A percentile compares a stretch with the other conserved stretches of the same genome.
These are phyloP conservation scores for Canariomyces notabilis DNA, from an alignment of 2,329 filamentous ascomycete species.

Conservation along the genomic window DNA sequence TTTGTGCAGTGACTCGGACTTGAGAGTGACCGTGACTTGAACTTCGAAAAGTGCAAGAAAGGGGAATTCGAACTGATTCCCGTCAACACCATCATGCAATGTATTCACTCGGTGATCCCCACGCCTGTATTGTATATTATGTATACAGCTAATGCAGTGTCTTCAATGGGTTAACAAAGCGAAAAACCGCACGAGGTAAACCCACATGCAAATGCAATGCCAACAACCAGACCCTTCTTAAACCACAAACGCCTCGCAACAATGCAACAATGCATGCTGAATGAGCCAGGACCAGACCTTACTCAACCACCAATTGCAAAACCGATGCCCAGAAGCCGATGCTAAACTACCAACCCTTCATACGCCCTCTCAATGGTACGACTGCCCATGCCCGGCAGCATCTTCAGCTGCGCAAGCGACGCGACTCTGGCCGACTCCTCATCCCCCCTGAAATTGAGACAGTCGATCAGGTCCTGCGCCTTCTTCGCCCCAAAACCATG, in stretches of 20 bases:
- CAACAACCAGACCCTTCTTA: neutral
- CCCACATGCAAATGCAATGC: neutral
- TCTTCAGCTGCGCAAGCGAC: conserved; percentile 47
- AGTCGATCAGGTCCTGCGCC: conserved; percentile 56
- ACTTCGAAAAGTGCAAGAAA: too few relatives aligned
- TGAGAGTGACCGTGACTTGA: too few relatives aligned
- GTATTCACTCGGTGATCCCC: too few relatives aligned
- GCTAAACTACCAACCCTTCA: conserved; percentile 36
- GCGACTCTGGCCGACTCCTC: conserved; percentile 39
- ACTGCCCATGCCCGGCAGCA: conserved; percentile 53
- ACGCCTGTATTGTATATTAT: too few relatives aligned
- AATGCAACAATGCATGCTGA: conserved; percentile 11
- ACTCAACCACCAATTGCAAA: neutral
- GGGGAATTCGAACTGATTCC: too few relatives aligned
- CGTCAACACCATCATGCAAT: too few relatives aligned
- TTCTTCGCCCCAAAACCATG: conserved; percentile 70
- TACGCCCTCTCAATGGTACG: conserved; percentile 53
- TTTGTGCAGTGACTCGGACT: too few relatives aligned
- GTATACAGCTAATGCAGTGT: too few relatives aligned
- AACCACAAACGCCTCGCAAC: conserved; percentile 14
- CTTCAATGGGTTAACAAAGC: too few relatives aligned
- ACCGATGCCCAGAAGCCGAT: neutral
- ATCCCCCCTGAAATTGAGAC: conserved; percentile 41
- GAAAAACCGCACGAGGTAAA: too few relatives aligned
- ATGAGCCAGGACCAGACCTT: neutral